Conservation (phyloP, 148 eudicot genomes). For the Camellia granthamiana region DNA sequence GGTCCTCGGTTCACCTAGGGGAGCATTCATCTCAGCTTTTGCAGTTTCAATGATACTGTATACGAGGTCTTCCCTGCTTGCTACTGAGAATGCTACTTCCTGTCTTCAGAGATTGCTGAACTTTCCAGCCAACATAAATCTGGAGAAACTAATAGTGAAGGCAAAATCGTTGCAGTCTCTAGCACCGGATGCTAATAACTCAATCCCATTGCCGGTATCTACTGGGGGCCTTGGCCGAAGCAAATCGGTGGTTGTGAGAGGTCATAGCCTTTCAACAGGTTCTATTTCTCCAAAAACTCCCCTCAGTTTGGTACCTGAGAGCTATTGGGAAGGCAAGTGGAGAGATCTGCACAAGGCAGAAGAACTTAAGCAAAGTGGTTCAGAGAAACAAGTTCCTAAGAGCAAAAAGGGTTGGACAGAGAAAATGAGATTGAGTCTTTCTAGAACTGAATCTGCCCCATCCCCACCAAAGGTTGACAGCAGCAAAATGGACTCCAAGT, state of each 20-base stretch:
- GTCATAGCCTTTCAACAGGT: slow-evolving; percentile 61
- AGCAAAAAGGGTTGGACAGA: slow-evolving; percentile 76
- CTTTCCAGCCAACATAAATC: slow-evolving; percentile 60
- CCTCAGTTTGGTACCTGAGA: slow-evolving; percentile 61
- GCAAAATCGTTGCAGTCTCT: slow-evolving; percentile 67
- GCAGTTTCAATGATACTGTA: slow-evolving; percentile 91
- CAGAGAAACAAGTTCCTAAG: slow-evolving; percentile 31
- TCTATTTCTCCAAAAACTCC: slow-evolving; percentile 48
- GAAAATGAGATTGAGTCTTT: slow-evolving; percentile 57
- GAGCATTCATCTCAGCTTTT: slow-evolving; percentile 82
- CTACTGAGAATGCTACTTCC: slow-evolving; percentile 82
- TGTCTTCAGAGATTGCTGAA: slow-evolving; percentile 93
- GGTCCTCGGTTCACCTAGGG: slow-evolving; percentile 68
- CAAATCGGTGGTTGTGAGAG: slow-evolving; percentile 40
- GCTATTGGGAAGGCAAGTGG: slow-evolving; percentile 99
- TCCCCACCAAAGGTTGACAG: slow-evolving; percentile 45
- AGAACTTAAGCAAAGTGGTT: slow-evolving; percentile 43
- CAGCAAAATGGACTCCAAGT: slow-evolving; percentile 31
- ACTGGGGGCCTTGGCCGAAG: slow-evolving; percentile 27
- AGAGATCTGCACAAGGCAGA: slow-evolving; percentile 76
- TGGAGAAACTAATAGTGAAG: slow-evolving; percentile 59
- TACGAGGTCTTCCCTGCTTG: slow-evolving; percentile 82
- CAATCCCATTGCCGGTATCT: slow-evolving; percentile 30
- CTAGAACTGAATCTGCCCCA: slow-evolving; percentile 72
- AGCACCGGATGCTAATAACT: slow-evolving; percentile 61